Percentiles rank a stretch among this genome's conserved stretches.
Conservation (phyloP, 129 eudicot genomes). For the Kitagawia praeruptora region DNA sequence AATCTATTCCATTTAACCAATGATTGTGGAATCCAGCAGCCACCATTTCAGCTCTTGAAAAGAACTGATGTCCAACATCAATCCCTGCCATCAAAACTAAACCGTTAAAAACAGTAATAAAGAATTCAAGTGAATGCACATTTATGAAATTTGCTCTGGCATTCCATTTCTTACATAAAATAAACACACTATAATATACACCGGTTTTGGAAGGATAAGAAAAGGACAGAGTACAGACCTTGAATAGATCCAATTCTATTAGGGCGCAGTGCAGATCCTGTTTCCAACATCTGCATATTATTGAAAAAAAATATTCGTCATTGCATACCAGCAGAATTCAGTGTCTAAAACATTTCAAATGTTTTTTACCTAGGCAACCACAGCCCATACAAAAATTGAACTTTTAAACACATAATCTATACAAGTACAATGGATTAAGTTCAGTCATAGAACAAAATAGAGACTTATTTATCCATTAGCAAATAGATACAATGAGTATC, state of each 20-base stretch:
- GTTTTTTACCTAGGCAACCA: background rate
- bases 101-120: background rate
- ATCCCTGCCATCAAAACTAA: constrained; percentile 41
- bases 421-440: background rate
- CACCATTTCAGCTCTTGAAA: constrained; percentile 95
- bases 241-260: constrained; percentile 59
- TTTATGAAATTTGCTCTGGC: background rate
- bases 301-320: background rate
- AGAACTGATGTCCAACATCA: constrained; percentile 94
- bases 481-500: too few relatives aligned
- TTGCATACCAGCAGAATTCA: background rate
- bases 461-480: background rate
- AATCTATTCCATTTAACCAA: constrained; percentile 89
- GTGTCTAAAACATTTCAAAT: background rate
- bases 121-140: background rate
- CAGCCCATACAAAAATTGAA: background rate
- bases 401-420: background rate
- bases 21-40: constrained; percentile 83
- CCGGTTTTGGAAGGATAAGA: background rate
- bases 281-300: constrained; percentile 50
- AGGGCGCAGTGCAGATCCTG: constrained; percentile 23
- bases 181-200: background rate
- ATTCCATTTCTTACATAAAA: background rate
- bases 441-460: background rate
- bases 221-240: constrained; percentile 39